Conservation (phyloP, 345 rosid species). For the Sonneratia alba region DNA sequence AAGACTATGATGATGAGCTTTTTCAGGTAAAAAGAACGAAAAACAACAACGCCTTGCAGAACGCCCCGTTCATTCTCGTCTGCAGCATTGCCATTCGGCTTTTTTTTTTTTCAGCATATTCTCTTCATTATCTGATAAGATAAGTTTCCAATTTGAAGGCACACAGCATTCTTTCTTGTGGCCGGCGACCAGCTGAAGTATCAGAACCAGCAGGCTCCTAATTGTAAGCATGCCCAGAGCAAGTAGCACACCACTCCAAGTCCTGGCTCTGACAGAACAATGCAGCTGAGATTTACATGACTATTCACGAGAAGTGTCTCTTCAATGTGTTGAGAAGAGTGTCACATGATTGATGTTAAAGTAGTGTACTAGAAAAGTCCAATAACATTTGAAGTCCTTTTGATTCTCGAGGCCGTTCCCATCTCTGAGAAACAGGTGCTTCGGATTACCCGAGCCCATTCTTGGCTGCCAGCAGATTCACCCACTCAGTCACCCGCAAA, state of each 20-base stretch:
- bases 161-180: conserved; percentile 86
- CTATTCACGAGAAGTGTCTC: not conserved
- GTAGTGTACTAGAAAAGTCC: too few relatives aligned
- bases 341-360: too few relatives aligned
- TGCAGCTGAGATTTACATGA: not conserved
- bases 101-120: not conserved
- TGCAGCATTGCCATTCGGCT: not conserved
- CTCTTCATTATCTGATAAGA: not conserved
- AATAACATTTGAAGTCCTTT: too few relatives aligned
- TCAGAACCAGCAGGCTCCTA: conserved; percentile 30
- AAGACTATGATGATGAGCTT: conserved; percentile 71
- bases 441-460: too few relatives aligned
- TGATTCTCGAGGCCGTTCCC: too few relatives aligned
- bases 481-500: too few relatives aligned
- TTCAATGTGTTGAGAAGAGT: not conserved
- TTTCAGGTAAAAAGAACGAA: conserved; percentile 46
- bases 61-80: not conserved
- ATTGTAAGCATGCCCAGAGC: conserved; percentile 34
- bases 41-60: not conserved
- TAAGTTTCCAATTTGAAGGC: conserved; percentile 31
- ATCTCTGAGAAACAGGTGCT: too few relatives aligned
- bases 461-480: too few relatives aligned
- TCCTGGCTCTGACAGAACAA: not conserved
- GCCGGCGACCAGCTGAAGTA: conserved; percentile 84
- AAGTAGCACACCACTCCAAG: not conserved